Evolutionary conservation across 805 yeast genomes (phyloP).

Genomic region (Wickerhamiella sorbophila): DNA sequence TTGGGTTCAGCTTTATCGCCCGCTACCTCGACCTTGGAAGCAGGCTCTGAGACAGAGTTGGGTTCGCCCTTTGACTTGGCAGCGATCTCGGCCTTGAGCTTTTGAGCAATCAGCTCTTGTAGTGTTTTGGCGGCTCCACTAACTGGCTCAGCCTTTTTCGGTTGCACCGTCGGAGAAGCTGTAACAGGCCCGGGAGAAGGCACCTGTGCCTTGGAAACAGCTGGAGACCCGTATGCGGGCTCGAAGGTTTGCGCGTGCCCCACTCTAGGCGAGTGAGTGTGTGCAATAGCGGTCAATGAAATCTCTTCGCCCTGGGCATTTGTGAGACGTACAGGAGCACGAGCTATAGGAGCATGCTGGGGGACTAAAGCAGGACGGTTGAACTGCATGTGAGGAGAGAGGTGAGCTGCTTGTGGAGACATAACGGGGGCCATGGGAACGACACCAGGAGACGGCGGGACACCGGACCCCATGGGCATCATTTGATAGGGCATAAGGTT

Average conservation of each 20-base stretch:
- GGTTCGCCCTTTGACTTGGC: too few relatives aligned
- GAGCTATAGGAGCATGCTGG: neutral
- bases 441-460: neutral
- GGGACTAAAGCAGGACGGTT: neutral
- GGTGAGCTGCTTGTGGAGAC: neutral
- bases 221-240: too few relatives aligned
- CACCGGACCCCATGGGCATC: neutral
- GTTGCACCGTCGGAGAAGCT: conserved; percentile 5
- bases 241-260: too few relatives aligned
- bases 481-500: conserved; percentile 2
- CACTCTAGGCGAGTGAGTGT: neutral
- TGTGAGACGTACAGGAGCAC: conserved; percentile 6
- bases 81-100: conserved; percentile 2
- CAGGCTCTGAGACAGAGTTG: too few relatives aligned
- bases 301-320: conserved; percentile 9
- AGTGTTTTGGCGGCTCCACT: conserved; percentile 9
- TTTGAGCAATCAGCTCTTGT: conserved; percentile 9
- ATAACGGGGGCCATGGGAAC: neutral
- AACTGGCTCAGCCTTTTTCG: conserved; percentile 5
- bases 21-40: too few relatives aligned
- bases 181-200: conserved; percentile 2
- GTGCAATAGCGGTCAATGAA: neutral
- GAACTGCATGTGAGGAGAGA: neutral
- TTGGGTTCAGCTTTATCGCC: conserved; percentile 3
- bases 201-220: neutral